Conservation (phyloP, 1,284 basidiomycete genomes). For the Boletus smithii region DNA sequence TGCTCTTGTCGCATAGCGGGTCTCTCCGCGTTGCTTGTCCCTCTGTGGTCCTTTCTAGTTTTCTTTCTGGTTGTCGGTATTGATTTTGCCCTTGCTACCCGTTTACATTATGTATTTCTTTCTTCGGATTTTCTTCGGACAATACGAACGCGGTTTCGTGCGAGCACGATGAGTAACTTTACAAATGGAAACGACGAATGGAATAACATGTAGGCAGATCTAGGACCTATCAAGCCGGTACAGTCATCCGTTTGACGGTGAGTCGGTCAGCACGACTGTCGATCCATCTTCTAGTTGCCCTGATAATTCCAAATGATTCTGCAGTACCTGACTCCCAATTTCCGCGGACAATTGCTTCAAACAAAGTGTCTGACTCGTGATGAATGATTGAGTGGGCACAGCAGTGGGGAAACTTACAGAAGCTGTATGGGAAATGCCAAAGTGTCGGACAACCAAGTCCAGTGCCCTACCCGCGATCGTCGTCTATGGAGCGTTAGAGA, state of each 20-base stretch:
- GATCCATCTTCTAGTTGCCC: conserved; percentile 45
- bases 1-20: conserved; percentile 66
- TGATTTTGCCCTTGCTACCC: conserved; percentile 10
- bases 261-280: conserved; percentile 28
- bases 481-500: conserved; percentile 34
- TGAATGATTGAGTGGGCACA: neutral
- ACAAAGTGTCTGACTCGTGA: conserved; percentile 30
- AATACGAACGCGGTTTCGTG: conserved; percentile 15
- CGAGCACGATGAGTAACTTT: neutral
- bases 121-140: conserved; percentile 10
- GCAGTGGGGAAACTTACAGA: conserved; percentile 17
- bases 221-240: neutral
- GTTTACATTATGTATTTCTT: conserved; percentile 23
- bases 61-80: conserved; percentile 1
- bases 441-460: conserved; percentile 42
- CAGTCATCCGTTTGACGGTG: neutral
- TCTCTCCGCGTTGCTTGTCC: neutral
- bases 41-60: neutral
- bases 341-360: conserved; percentile 29
- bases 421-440: conserved; percentile 32
- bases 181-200: neutral
- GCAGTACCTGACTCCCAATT: conserved; percentile 26
- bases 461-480: conserved; percentile 46
- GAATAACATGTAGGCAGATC: neutral
- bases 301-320: conserved; percentile 41